These are phyloP conservation scores for Aspergillus unguis DNA, from an alignment of 2,329 filamentous ascomycete genomes.

Conservation along the genomic window DNA sequence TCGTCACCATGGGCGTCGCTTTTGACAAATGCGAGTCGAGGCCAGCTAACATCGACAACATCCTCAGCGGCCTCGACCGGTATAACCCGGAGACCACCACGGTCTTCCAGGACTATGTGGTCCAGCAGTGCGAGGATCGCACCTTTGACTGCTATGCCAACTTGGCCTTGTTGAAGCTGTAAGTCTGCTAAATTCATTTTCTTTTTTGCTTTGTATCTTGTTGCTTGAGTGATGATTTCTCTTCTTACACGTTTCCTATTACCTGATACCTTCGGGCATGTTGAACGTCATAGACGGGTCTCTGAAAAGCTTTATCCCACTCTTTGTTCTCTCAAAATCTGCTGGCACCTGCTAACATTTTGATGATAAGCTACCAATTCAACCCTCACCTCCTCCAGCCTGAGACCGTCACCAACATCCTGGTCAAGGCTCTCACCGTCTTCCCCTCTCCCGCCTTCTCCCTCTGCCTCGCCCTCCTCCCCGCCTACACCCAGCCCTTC, in stretches of 20 bases:
- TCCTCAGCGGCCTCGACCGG: constrained; percentile 94
- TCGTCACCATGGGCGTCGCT: constrained; percentile 37
- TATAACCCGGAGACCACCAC: constrained; percentile 98
- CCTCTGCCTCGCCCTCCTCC: constrained; percentile 89
- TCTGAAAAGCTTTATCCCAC: constrained; percentile 47
- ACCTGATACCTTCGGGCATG: constrained; percentile 67
- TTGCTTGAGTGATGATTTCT: constrained; percentile 61
- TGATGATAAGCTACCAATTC: constrained; percentile 82
- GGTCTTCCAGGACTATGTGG: constrained; percentile 90
- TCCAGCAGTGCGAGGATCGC: constrained; percentile 90
- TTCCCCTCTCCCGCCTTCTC: constrained; percentile 96
- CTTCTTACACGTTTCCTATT: constrained; percentile 92
- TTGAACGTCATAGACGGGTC: constrained; percentile 66
- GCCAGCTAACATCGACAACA: constrained; percentile 85
- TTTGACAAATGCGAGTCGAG: constrained; percentile 89
- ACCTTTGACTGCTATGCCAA: constrained; percentile 97
- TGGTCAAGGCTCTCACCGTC: constrained; percentile 95
- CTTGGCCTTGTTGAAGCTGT: constrained; percentile 94
- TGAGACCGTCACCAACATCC: constrained; percentile 97
- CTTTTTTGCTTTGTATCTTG: not conserved
- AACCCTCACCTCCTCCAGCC: constrained; percentile 97
- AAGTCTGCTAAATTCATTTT: constrained; percentile 35
- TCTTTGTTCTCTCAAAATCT: not conserved
- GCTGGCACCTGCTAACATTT: not conserved
- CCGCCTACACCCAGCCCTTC: constrained; percentile 70